Base-by-base conservation (phyloP, 1,284 basidiomycete genomes). In the Moesziomyces antarcticus region DNA sequence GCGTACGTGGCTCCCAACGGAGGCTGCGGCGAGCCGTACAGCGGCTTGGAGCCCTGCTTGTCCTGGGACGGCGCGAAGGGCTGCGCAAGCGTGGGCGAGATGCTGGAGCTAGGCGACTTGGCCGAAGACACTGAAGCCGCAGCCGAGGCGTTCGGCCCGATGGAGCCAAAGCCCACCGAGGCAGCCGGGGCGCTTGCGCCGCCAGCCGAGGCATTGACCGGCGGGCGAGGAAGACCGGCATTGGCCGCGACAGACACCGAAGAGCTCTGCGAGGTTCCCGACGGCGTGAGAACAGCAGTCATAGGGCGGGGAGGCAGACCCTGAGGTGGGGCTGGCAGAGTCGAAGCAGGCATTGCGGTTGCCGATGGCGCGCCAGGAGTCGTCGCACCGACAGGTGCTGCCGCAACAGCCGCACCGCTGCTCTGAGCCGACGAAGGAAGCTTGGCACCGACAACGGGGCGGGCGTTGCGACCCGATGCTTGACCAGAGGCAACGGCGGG, bases 221-320 rank as follows among this genome's bases (percentile, higher is more conserved):
- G 77, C 6, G 77, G 74, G 14, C 77, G 56, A 9, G 77, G 74
- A 33, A 75, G 30, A 3, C 77, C 77, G 21, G 69, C 67, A 40
- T 70, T 73, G 41, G 74, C 69, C 16, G 74, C 61, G 13, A 68
- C 60, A 16, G 70, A 68, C 11, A 63, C 58, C 7, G 69, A 73
- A 37, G 74, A 73, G 25, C 56, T 48, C 20, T 73, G 69, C 49
- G 69, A 70, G 1, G 61, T 50, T 27, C 62, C 62, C 10, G 55
- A 41, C 16, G 75, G 61, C 41, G 73, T 73, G 44, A 71, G 37
- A 11, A 78, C 73, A 43, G 69, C 55, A 22, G 67, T 73, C 16
- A 70, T 60, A 8, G 77, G 79, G 9, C 79, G 65, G 48, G 77
- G 72, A 25, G 77, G 79, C 58, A 79, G 53, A 11, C 79, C 77